Base-by-base conservation (phyloP, 306 rosid species). In the Vicia faba region DNA sequence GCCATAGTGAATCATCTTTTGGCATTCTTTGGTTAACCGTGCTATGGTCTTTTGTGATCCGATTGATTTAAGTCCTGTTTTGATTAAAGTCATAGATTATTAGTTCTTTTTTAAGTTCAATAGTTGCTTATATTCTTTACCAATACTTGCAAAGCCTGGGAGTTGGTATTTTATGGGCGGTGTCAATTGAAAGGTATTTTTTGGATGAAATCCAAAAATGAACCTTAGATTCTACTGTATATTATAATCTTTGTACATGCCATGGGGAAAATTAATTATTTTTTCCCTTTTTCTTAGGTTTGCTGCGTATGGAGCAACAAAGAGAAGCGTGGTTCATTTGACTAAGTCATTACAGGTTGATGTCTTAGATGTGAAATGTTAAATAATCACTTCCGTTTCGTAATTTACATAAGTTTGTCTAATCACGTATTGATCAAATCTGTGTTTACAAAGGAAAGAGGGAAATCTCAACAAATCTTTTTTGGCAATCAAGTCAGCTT, bases 301-400 rank as follows among this genome's bases (percentile, higher is more conserved):
- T 89, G 96, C 98, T 75, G 98, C 98, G 23, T 89, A 92, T 51
- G 98, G 98, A 78, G 98, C 98, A 75, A 92, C 98, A 71, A 92
- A 92, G 79, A 88, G 98, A 77, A 92, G 98, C 50, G 98, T 83
- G 68, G 98, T 92, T 73, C 98, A 92, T 84, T 82, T 92, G 75
- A 89, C 98, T 43, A 92, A 92, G 75, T 89, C 98, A 20, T 86
- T 92, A 66, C 96, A 92, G 93, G 98, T 92, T 74, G 64, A 44
- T 49, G 13, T 55, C 77, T 71, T 44, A 64, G 54, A 48, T 74
- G 65, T 35, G 33, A 45, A 71, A 57, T 14, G 8, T 57, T 28
- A 29, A 40, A 2, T 14, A 57, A 57, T 31, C 35, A 0, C 8
- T 31, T 11, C 3, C 0, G 20, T 57, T 29, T 57, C 23, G 12